A percentile compares a stretch with the other conserved stretches of the same genome.
Evolutionary conservation across 331 rosid species (phyloP).

Genomic region (Rosa hybrid): DNA sequence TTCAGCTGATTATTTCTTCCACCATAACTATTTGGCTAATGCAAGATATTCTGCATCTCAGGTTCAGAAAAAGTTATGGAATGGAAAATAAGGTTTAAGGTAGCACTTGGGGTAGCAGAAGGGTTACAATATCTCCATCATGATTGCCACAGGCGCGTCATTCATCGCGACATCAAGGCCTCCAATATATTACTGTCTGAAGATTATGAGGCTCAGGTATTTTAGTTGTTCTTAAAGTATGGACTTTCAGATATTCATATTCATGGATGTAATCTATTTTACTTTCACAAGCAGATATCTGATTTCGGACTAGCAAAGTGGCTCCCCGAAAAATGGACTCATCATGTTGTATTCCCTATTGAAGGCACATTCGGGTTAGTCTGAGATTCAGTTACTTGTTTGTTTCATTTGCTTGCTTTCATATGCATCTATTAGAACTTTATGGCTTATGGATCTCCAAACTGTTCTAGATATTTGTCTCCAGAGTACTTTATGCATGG

Average conservation of each 20-base stretch:
- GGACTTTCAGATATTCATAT: background rate
- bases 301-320: conserved; percentile 97
- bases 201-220: conserved; percentile 79
- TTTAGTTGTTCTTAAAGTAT: background rate
- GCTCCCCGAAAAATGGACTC: conserved; percentile 93
- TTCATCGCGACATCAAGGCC: conserved; percentile 96
- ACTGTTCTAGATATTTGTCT: conserved; percentile 70
- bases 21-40: conserved; percentile 18
- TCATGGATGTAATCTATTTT: background rate
- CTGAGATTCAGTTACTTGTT: conserved; percentile 14
- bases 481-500: conserved; percentile 99
- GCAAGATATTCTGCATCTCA: conserved; percentile 36
- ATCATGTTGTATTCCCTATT: conserved; percentile 91
- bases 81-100: conserved; percentile 78
- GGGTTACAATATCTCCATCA: conserved; percentile 86
- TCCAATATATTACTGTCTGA: conserved; percentile 74
- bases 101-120: conserved; percentile 79
- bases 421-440: background rate
- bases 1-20: background rate
- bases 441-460: conserved; percentile 20
- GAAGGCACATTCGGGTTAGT: conserved; percentile 99
- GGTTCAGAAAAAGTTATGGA: conserved; percentile 57
- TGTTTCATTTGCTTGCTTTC: conserved; percentile 4
- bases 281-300: conserved; percentile 60
- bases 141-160: conserved; percentile 82